Conservation (phyloP, 768 basidiomycete species). For the Infundibulicybe gibba region DNA sequence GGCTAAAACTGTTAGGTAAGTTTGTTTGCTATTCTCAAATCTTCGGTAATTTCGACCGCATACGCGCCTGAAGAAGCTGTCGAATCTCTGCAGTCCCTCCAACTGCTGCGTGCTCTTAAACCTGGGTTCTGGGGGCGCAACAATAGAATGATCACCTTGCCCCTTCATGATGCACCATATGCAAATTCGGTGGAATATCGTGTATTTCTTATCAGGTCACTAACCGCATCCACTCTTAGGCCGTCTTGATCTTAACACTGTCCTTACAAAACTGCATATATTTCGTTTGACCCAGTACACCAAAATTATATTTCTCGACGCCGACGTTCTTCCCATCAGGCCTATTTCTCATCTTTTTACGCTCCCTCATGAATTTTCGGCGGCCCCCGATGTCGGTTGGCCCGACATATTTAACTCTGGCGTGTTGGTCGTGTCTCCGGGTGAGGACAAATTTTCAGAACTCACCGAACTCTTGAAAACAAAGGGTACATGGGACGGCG, state of each 20-base stretch:
- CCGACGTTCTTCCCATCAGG: conserved; percentile 84
- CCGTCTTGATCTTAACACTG: conserved; percentile 88
- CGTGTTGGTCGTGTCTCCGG: conserved; percentile 82
- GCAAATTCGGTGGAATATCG: too few species aligned
- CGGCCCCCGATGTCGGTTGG: conserved; percentile 97
- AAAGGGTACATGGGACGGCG: conserved; percentile 94
- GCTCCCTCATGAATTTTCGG: conserved; percentile 80
- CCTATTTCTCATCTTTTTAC: conserved; percentile 93
- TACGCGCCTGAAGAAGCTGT: conserved; percentile 1
- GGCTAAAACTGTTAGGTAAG: conserved; percentile 82
- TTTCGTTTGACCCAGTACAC: conserved; percentile 87
- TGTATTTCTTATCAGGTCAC: neutral
- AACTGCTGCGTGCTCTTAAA: too few species aligned
- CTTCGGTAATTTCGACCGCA: conserved; percentile 4
- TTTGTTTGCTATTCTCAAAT: conserved; percentile 12
- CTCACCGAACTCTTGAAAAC: conserved; percentile 66
- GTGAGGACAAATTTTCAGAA: conserved; percentile 77
- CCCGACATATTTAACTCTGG: conserved; percentile 99
- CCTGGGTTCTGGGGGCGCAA: too few species aligned
- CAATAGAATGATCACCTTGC: too few species aligned
- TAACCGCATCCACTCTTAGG: conserved; percentile 44
- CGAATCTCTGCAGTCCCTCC: neutral
- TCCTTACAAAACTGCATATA: conserved; percentile 94
- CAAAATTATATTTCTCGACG: conserved; percentile 89
- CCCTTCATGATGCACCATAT: too few species aligned